Conservation (phyloP, 257 asterid genomes). For the Rhazya stricta region DNA sequence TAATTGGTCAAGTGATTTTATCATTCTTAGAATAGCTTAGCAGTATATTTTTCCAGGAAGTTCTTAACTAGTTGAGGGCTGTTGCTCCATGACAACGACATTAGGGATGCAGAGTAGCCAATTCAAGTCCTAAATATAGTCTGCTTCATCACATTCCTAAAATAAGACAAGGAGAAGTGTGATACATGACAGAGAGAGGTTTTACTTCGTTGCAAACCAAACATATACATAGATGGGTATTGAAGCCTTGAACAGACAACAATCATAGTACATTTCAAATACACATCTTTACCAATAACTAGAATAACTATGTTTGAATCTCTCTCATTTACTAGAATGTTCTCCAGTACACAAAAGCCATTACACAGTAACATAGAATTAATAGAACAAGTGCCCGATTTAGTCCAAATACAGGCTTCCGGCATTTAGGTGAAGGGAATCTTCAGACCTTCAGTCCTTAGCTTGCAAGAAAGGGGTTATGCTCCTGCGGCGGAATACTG, state of each 20-base stretch:
- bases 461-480: constrained; percentile 4
- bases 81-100: too few relatives aligned
- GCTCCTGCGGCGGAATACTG: constrained; percentile 7
- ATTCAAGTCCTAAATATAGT: background rate
- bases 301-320: constrained; percentile 6
- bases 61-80: too few relatives aligned
- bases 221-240: constrained; percentile 20
- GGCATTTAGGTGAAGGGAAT: constrained; percentile 3
- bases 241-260: constrained; percentile 15
- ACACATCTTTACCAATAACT: constrained; percentile 12
- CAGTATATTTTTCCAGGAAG: too few relatives aligned
- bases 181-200: background rate
- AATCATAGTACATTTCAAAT: constrained; percentile 9
- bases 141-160: background rate
- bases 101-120: background rate
- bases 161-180: background rate
- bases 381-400: background rate
- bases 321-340: constrained; percentile 10
- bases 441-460: constrained; percentile 8
- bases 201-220: constrained; percentile 14
- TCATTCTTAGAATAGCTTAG: too few relatives aligned
- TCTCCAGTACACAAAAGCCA: constrained; percentile 17
- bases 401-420: constrained; percentile 18
- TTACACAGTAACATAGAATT: constrained; percentile 12
- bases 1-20: too few relatives aligned